Percentiles rank a stretch among this genome's conserved stretches.
phyloP scores from a whole-genome alignment of 208 protist species.

The Trypanosoma boissoni region DNA sequence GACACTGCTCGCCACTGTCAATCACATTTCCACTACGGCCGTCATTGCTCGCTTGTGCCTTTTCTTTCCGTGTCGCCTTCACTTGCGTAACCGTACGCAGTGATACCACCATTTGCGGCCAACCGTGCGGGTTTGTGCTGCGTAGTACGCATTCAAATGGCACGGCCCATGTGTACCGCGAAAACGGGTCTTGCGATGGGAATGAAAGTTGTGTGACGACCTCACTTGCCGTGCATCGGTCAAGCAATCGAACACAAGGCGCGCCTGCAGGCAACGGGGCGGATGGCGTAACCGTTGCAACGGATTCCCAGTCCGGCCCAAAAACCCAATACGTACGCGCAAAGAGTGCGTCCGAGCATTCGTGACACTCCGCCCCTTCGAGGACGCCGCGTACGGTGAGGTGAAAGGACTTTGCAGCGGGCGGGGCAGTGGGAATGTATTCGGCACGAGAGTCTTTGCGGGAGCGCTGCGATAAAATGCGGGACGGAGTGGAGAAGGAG shows the following conservation, averaged over 20 bases:
- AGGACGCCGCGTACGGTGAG: conserved; percentile 77
- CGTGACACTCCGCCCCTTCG: conserved; percentile 75
- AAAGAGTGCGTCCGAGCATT: conserved; percentile 48
- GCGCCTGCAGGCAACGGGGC: neutral
- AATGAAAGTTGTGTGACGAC: conserved; percentile 81
- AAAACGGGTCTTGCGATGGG: conserved; percentile 44
- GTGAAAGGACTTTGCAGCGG: conserved; percentile 49
- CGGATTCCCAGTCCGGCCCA: conserved; percentile 75
- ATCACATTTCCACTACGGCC: conserved; percentile 37
- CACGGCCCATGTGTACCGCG: conserved; percentile 65
- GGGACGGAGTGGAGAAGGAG: neutral
- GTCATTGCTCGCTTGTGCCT: conserved; percentile 31
- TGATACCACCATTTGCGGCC: conserved; percentile 82
- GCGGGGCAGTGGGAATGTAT: neutral
- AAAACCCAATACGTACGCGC: conserved; percentile 83
- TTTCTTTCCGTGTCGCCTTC: conserved; percentile 15
- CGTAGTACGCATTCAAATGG: conserved; percentile 82
- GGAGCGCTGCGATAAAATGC: neutral
- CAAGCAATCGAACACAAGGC: conserved; percentile 32
- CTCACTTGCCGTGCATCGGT: conserved; percentile 71
- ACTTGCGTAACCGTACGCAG: conserved; percentile 56
- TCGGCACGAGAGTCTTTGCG: no score
- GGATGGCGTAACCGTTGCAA: conserved; percentile 24
- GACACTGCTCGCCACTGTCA: conserved; percentile 46
- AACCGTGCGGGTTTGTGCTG: conserved; percentile 79